A percentile compares a stretch with the other conserved stretches of the same genome.
Evolutionary conservation across 2,329 filamentous ascomycete genomes (phyloP).

Genomic region (Pyrenophora teres): DNA sequence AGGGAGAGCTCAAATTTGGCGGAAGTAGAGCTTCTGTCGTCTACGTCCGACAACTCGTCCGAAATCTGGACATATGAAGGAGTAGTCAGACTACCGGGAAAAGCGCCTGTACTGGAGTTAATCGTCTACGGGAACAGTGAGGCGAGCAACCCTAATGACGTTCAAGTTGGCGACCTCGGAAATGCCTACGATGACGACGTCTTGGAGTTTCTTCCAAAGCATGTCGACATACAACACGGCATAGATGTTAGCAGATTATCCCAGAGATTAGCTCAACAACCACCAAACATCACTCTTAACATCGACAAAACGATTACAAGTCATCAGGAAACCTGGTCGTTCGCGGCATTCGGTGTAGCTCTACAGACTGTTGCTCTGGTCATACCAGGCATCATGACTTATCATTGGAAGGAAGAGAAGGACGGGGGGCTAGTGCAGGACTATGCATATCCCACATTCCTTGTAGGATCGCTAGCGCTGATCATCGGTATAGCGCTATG

Average conservation of each 20-base stretch:
- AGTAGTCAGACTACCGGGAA: not conserved
- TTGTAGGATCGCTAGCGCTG: not conserved
- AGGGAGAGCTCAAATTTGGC: constrained; percentile 15
- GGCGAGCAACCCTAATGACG: accelerated
- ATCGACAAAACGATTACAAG: not conserved
- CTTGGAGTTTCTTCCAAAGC: no score
- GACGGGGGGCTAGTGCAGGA: accelerated
- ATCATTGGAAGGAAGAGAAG: not conserved
- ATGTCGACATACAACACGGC: no score
- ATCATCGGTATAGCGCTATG: not conserved
- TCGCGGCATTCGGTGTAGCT: not conserved
- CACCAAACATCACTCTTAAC: not conserved
- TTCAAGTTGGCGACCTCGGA: not conserved
- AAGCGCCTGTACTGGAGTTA: not conserved
- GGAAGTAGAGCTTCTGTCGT: constrained; percentile 39
- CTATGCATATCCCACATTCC: not conserved
- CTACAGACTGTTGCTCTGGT: not conserved
- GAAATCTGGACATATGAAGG: constrained; percentile 1
- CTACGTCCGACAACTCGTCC: constrained; percentile 21
- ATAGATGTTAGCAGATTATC: no score
- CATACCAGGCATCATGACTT: not conserved
- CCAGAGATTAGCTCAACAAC: not conserved
- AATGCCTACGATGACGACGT: not conserved
- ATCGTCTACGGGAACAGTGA: not conserved
- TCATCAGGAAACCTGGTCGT: not conserved